Evolutionary conservation across 1,139 yeast genomes (phyloP).

Genomic region (Sugiyamaella novakii): DNA sequence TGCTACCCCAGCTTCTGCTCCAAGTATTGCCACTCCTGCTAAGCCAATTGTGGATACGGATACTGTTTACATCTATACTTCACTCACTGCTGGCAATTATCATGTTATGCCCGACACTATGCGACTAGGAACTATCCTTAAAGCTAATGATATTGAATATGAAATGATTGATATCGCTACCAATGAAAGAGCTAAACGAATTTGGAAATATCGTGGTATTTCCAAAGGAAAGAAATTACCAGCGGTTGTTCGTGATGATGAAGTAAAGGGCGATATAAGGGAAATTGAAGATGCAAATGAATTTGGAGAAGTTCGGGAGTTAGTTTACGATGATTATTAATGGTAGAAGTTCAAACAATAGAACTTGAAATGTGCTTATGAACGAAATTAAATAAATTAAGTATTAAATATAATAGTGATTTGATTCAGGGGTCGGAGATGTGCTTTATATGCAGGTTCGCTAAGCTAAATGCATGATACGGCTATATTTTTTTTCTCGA

Average conservation of each 20-base stretch:
- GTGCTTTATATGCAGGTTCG: not conserved
- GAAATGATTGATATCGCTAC: constrained; percentile 81
- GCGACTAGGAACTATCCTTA: constrained; percentile 70
- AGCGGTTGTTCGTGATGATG: constrained; percentile 88
- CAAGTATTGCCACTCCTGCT: too few relatives aligned
- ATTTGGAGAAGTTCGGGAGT: constrained; percentile 50
- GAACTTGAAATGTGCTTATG: not conserved
- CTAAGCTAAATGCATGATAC: not conserved
- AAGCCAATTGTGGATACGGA: constrained; percentile 15
- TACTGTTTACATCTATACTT: constrained; percentile 59
- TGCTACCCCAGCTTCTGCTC: not conserved
- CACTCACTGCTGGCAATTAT: constrained; percentile 86
- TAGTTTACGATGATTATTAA: constrained; percentile 37
- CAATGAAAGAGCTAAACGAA: constrained; percentile 78
- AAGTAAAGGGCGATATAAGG: constrained; percentile 77
- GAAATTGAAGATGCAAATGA: constrained; percentile 85
- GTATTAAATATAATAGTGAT: not conserved
- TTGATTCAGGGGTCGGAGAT: not conserved
- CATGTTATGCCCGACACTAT: constrained; percentile 82
- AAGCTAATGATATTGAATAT: constrained; percentile 71
- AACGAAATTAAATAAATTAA: not conserved
- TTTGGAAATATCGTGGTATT: constrained; percentile 75
- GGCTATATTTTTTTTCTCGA: constrained; percentile 5
- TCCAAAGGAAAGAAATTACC: constrained; percentile 72
- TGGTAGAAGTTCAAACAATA: not conserved